Conservation (phyloP, 2,329 filamentous ascomycete genomes). For the Fusarium siculi region DNA sequence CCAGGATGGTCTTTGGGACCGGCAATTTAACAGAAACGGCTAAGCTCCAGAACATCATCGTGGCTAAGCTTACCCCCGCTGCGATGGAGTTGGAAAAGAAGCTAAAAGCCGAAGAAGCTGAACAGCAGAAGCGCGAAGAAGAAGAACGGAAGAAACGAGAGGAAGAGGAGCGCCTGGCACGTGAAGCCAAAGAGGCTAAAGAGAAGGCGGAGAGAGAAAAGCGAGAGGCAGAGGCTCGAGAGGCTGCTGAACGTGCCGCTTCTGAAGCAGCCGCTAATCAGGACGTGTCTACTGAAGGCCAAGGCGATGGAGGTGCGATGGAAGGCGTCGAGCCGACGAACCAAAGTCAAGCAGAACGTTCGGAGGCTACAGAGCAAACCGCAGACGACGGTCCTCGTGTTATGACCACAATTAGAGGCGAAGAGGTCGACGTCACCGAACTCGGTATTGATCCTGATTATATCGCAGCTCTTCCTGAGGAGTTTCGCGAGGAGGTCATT, state of each 20-base stretch:
- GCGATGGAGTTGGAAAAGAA: constrained; percentile 85
- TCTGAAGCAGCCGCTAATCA: constrained; percentile 60
- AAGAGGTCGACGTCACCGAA: constrained; percentile 91
- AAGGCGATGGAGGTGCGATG: constrained; percentile 65
- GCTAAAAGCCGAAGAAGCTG: constrained; percentile 68
- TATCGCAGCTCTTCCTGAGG: constrained; percentile 95
- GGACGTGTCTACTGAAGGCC: constrained; percentile 1
- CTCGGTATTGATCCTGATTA: constrained; percentile 96
- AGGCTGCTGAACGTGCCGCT: constrained; percentile 66
- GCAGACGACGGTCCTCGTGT: constrained; percentile 63
- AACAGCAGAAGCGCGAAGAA: constrained; percentile 59
- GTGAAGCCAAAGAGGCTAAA: constrained; percentile 78
- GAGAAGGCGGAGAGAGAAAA: constrained; percentile 74
- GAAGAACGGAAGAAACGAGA: constrained; percentile 71
- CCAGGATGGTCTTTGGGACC: constrained; percentile 82
- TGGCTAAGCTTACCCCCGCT: constrained; percentile 80
- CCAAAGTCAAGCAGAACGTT: constrained; percentile 46
- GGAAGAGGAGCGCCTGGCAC: constrained; percentile 72
- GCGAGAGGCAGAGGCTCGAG: constrained; percentile 76
- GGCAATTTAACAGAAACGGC: constrained; percentile 73
- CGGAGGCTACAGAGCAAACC: constrained; percentile 42
- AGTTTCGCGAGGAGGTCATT: constrained; percentile 94
- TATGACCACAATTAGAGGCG: constrained; percentile 84
- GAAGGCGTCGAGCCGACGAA: constrained; percentile 76
- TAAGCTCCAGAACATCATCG: constrained; percentile 73